These are phyloP conservation scores for Gossypium mustelinum DNA, from an alignment of 345 rosid genomes.

Conservation along the genomic window DNA sequence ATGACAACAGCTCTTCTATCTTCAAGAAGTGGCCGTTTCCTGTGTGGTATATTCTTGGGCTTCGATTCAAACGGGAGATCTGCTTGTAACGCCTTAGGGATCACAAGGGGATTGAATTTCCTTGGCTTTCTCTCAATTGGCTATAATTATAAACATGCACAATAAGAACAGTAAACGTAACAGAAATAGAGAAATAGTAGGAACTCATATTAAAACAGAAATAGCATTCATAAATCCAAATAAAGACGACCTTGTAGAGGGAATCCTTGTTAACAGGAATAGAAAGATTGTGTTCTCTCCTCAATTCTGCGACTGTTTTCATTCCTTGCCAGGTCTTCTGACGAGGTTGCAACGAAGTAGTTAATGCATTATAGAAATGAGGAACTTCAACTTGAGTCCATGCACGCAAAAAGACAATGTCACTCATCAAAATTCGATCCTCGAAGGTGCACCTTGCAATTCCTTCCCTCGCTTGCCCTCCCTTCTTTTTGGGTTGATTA, in stretches of 20 bases:
- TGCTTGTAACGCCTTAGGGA: conserved; percentile 65
- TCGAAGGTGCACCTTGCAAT: conserved; percentile 94
- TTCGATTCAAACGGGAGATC: conserved; percentile 75
- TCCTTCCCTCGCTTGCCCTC: conserved; percentile 67
- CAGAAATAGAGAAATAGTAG: neutral
- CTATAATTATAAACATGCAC: conserved; percentile 41
- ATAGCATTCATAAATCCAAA: neutral
- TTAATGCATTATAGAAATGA: conserved; percentile 67
- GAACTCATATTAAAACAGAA: neutral
- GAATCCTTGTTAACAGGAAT: conserved; percentile 85
- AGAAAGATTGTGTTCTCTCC: conserved; percentile 62
- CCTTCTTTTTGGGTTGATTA: conserved; percentile 56
- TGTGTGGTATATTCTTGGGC: conserved; percentile 59
- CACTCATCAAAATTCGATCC: conserved; percentile 88
- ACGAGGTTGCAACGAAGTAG: conserved; percentile 86
- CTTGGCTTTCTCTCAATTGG: conserved; percentile 67
- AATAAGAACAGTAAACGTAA: neutral
- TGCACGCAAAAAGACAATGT: conserved; percentile 76
- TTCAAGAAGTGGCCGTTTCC: conserved; percentile 50
- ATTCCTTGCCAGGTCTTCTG: conserved; percentile 77
- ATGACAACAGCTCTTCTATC: conserved; percentile 69
- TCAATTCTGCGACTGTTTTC: conserved; percentile 82
- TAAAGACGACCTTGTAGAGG: conserved; percentile 56
- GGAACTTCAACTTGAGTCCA: conserved; percentile 86
- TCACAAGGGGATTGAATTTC: conserved; percentile 72